These are phyloP conservation scores for Neobulgaria alba DNA, from an alignment of 2,329 filamentous ascomycete species.

Conservation along the genomic window DNA sequence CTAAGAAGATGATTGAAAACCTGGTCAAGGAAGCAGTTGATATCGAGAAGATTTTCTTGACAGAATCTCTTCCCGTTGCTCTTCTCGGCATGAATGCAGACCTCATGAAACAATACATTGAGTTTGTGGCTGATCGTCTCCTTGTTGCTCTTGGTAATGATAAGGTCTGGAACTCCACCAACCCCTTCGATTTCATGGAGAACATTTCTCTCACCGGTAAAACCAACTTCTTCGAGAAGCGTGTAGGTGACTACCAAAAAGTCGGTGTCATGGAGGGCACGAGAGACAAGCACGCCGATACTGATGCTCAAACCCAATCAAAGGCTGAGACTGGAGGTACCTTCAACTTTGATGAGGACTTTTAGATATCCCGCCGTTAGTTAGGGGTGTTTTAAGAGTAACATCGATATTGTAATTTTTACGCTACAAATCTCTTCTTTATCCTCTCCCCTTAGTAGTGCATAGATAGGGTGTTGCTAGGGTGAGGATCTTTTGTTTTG, in stretches of 20 bases:
- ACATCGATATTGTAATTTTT: neutral
- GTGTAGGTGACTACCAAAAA: conserved; percentile 98
- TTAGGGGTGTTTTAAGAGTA: neutral
- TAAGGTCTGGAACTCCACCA: conserved; percentile 85
- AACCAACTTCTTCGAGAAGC: conserved; percentile 99
- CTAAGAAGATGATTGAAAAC: conserved; percentile 68
- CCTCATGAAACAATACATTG: conserved; percentile 99
- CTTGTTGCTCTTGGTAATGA: conserved; percentile 87
- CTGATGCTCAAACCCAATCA: conserved; percentile 37
- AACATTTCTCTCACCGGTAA: conserved; percentile 98
- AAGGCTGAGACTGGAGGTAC: conserved; percentile 59
- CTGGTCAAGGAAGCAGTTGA: conserved; percentile 91
- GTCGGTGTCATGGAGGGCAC: conserved; percentile 94
- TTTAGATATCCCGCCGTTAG: conserved; percentile 47
- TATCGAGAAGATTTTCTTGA: conserved; percentile 97
- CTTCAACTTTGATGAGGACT: conserved; percentile 94
- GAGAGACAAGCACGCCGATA: conserved; percentile 58
- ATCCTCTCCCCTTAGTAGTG: neutral
- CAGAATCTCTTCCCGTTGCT: conserved; percentile 84
- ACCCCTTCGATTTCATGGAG: conserved; percentile 99
- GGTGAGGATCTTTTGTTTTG: conserved; percentile 3
- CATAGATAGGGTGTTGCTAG: neutral
- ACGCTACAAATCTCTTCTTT: neutral
- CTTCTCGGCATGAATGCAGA: conserved; percentile 96
- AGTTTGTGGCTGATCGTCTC: conserved; percentile 96